phyloP scores from a whole-genome alignment of 1,284 basidiomycete genomes.

The Phylloboletellus chloephorus region DNA sequence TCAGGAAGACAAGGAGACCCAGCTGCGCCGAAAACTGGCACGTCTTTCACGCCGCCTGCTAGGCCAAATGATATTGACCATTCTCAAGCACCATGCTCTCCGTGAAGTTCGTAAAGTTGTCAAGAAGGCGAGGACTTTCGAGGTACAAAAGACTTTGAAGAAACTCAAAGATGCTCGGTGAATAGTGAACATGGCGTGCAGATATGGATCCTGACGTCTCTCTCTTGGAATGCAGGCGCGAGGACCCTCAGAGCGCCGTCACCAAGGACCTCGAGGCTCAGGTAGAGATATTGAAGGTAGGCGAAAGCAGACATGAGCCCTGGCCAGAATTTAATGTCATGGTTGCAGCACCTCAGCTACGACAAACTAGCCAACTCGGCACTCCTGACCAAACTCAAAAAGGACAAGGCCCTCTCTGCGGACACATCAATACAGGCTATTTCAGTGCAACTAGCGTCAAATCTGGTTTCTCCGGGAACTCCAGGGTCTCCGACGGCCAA shows the following conservation, averaged over 20 bases:
- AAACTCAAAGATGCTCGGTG: constrained; percentile 71
- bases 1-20: constrained; percentile 17
- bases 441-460: constrained; percentile 37
- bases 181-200: constrained; percentile 11
- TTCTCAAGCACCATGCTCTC: constrained; percentile 58
- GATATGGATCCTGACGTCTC: constrained; percentile 2
- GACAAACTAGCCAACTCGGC: constrained; percentile 59
- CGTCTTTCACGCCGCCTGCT: constrained; percentile 31
- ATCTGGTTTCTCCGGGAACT: constrained; percentile 28
- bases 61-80: constrained; percentile 6
- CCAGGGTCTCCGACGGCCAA: constrained; percentile 50
- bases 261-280: constrained; percentile 59
- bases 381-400: constrained; percentile 66
- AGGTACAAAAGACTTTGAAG: constrained; percentile 80
- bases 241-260: constrained; percentile 36
- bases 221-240: constrained; percentile 33
- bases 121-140: constrained; percentile 81
- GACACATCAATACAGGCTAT: constrained; percentile 47
- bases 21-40: constrained; percentile 36
- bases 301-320: constrained; percentile 11
- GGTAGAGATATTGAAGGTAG: constrained; percentile 63
- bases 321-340: constrained; percentile 3
- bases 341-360: constrained; percentile 50
- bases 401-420: constrained; percentile 55
- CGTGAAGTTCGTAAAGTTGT: constrained; percentile 64